Percentiles rank a stretch among this genome's conserved stretches.
Conservation (phyloP, 148 eudicot species). For the Camellia granthamiana region DNA sequence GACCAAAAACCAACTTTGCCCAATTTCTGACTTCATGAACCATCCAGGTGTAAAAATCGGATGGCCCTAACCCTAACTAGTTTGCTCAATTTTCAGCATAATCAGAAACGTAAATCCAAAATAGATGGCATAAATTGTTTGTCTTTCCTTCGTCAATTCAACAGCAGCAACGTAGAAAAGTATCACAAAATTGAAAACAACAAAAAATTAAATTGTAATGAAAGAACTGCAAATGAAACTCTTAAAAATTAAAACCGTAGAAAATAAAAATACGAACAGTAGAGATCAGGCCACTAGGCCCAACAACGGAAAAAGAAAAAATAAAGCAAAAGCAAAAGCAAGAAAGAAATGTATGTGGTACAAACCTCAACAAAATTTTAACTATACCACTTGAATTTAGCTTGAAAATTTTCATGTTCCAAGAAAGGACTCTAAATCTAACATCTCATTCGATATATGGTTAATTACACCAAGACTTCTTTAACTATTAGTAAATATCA, state of each 20-base stretch:
- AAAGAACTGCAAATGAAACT: background rate
- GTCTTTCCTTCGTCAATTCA: background rate
- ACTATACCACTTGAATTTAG: background rate
- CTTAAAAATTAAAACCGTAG: background rate
- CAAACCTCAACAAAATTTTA: background rate
- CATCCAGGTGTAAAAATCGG: background rate
- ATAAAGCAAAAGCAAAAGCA: background rate
- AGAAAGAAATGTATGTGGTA: background rate
- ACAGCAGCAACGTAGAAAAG: background rate
- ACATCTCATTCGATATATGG: background rate
- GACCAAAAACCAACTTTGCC: background rate
- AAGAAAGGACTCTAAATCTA: background rate
- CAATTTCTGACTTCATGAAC: background rate
- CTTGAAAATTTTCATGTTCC: background rate
- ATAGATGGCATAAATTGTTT: background rate
- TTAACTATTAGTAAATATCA: too few relatives aligned
- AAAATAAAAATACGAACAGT: background rate
- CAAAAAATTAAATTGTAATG: background rate
- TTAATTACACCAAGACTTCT: too few relatives aligned
- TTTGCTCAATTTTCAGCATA: background rate
- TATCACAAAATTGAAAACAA: background rate
- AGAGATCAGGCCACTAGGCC: background rate
- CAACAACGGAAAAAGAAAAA: background rate
- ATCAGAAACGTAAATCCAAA: background rate
- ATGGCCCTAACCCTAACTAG: background rate